Evolutionary conservation across 805 yeast species (phyloP).

Genomic region (Cyberlindnera maritima): DNA sequence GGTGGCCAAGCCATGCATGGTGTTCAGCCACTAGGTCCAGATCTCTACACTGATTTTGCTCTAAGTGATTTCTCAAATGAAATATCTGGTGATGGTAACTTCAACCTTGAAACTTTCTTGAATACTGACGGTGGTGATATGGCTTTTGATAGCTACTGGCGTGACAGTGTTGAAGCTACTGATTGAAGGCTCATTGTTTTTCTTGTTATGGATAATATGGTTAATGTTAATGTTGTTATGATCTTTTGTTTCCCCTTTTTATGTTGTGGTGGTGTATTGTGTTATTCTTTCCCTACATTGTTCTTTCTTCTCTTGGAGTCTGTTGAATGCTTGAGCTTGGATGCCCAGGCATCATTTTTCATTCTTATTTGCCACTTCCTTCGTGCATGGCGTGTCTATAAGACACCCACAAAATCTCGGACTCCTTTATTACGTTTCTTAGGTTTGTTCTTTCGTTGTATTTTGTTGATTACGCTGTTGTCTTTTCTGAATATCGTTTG

Average conservation of each 20-base stretch:
- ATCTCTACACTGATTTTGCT: conserved; percentile 33
- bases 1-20: conserved; percentile 20
- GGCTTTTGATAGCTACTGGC: conserved; percentile 38
- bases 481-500: too few relatives aligned
- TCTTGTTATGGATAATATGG: background rate
- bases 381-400: too few relatives aligned
- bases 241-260: background rate
- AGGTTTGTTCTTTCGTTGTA: too few relatives aligned
- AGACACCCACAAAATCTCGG: too few relatives aligned
- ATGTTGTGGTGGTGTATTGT: too few relatives aligned
- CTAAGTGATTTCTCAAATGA: conserved; percentile 32
- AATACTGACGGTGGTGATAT: conserved; percentile 38
- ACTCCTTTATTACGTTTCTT: too few relatives aligned
- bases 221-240: background rate
- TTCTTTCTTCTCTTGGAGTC: too few relatives aligned
- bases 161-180: conserved; percentile 40
- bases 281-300: too few relatives aligned
- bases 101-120: conserved; percentile 44
- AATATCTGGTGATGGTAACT: conserved; percentile 34
- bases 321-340: too few relatives aligned
- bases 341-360: too few relatives aligned
- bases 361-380: too few relatives aligned
- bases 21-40: conserved; percentile 27
- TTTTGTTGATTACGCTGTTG: too few relatives aligned
- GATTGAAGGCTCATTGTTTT: conserved; percentile 20